Evolutionary conservation across 2,329 filamentous ascomycete genomes (phyloP).

Genomic region (Talaromyces sp.): DNA sequence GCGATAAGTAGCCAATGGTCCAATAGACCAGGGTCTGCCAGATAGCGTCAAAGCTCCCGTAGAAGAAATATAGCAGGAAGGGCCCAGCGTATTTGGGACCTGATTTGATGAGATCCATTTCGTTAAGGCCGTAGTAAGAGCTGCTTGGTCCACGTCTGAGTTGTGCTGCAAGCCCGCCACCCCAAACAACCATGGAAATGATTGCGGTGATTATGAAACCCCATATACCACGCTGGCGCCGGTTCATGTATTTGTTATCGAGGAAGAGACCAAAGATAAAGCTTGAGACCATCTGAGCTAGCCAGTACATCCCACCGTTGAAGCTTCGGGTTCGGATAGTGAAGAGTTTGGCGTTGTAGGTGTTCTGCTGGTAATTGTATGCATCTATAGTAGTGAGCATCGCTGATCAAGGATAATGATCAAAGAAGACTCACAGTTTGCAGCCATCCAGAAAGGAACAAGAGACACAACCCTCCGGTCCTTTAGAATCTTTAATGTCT

Average conservation of each 20-base stretch:
- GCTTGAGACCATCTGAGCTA: constrained; percentile 51
- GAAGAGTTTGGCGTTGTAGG: constrained; percentile 51
- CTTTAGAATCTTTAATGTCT: constrained; percentile 33
- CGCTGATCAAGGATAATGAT: constrained; percentile 40
- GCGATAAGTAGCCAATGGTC: constrained; percentile 48
- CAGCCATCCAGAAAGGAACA: constrained; percentile 36
- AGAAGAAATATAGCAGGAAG: constrained; percentile 65
- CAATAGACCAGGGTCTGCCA: constrained; percentile 66
- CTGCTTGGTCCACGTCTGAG: constrained; percentile 35
- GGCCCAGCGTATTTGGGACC: constrained; percentile 56
- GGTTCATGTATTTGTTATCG: constrained; percentile 43
- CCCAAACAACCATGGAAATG: constrained; percentile 53
- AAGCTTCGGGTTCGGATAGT: constrained; percentile 51
- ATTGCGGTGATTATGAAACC: constrained; percentile 49
- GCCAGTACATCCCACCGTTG: constrained; percentile 52
- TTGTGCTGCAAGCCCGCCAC: constrained; percentile 65
- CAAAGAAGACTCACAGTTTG: constrained; percentile 45
- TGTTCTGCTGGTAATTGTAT: constrained; percentile 53
- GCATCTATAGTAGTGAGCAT: constrained; percentile 46
- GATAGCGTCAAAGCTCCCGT: constrained; percentile 57
- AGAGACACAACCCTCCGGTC: constrained; percentile 30
- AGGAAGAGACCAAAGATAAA: constrained; percentile 36
- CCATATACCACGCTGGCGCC: constrained; percentile 47
- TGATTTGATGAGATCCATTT: constrained; percentile 48
- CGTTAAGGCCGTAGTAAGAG: constrained; percentile 31